Conservation (phyloP, 1,284 basidiomycete genomes). For the Sporisorium sorghi region DNA sequence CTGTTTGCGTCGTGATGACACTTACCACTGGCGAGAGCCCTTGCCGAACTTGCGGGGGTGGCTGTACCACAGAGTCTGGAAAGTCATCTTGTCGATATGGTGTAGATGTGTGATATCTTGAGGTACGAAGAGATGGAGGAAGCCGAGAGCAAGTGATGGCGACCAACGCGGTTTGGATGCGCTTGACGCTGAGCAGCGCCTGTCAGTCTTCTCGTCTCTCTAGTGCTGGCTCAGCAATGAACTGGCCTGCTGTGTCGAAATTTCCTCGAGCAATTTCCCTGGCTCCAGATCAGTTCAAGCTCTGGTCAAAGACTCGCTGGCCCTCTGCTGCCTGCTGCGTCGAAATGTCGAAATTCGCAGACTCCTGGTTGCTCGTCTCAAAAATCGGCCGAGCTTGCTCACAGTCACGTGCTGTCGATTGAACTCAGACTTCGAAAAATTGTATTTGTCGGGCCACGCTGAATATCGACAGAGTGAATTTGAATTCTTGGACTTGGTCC, state of each 20-base stretch:
- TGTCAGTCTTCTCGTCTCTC: constrained; percentile 1
- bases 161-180: constrained; percentile 23
- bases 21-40: constrained; percentile 67
- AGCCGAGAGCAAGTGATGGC: constrained; percentile 30
- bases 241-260: constrained; percentile 2
- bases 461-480: not conserved
- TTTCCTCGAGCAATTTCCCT: too few relatives aligned
- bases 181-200: constrained; percentile 10
- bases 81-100: constrained; percentile 64
- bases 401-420: not conserved
- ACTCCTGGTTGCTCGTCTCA: not conserved
- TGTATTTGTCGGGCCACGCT: not conserved
- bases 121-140: constrained; percentile 44
- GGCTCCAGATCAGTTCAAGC: not conserved
- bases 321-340: not conserved
- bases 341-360: not conserved
- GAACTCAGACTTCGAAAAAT: not conserved
- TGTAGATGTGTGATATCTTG: constrained; percentile 43
- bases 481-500: not conserved
- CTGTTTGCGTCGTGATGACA: constrained; percentile 21
- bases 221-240: not conserved
- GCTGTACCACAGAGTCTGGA: constrained; percentile 66
- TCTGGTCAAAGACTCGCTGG: not conserved
- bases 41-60: constrained; percentile 66
- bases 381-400: not conserved